A percentile compares a stretch with the other conserved stretches of the same genome.
Conservation (phyloP, 371 early-diverging fungal species). For the Funneliformis caledonium region DNA sequence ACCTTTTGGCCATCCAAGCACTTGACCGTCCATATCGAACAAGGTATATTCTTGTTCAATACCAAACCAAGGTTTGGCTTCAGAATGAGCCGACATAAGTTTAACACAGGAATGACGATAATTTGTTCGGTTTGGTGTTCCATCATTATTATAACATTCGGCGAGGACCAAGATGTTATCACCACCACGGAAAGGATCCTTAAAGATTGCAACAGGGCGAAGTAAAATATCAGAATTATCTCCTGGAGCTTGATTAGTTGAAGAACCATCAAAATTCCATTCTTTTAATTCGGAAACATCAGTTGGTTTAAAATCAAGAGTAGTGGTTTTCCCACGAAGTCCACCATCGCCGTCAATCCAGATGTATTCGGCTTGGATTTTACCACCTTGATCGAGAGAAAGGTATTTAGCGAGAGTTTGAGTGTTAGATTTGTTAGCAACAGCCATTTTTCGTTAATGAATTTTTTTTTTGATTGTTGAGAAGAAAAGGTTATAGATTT, state of each 20-base stretch:
- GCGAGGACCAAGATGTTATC: slow-evolving; percentile 64
- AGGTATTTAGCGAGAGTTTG: slow-evolving; percentile 59
- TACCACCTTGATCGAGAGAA: slow-evolving; percentile 57
- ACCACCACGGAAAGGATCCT: slow-evolving; percentile 66
- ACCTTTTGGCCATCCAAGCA: slow-evolving; percentile 61
- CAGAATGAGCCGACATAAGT: slow-evolving; percentile 52
- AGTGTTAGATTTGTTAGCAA: slow-evolving; percentile 47
- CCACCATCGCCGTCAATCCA: slow-evolving; percentile 62
- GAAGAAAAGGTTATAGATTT: no score
- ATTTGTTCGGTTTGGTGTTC: slow-evolving; percentile 64
- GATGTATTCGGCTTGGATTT: slow-evolving; percentile 63
- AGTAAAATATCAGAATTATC: slow-evolving; percentile 65
- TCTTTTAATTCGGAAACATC: slow-evolving; percentile 56
- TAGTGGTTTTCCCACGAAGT: slow-evolving; percentile 58
- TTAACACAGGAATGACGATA: slow-evolving; percentile 53
- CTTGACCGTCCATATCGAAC: slow-evolving; percentile 51
- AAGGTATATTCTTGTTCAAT: slow-evolving; percentile 66
- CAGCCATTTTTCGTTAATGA: neutral
- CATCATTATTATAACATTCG: slow-evolving; percentile 60
- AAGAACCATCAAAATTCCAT: slow-evolving; percentile 70
- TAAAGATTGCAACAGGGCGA: slow-evolving; percentile 59
- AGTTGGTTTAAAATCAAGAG: slow-evolving; percentile 52
- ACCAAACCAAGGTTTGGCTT: slow-evolving; percentile 62
- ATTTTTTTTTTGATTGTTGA: no score
- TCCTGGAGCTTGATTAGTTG: slow-evolving; percentile 64